These are phyloP conservation scores for Ustilago trichophora DNA, from an alignment of 1,284 basidiomycete species.

Conservation along the genomic window DNA sequence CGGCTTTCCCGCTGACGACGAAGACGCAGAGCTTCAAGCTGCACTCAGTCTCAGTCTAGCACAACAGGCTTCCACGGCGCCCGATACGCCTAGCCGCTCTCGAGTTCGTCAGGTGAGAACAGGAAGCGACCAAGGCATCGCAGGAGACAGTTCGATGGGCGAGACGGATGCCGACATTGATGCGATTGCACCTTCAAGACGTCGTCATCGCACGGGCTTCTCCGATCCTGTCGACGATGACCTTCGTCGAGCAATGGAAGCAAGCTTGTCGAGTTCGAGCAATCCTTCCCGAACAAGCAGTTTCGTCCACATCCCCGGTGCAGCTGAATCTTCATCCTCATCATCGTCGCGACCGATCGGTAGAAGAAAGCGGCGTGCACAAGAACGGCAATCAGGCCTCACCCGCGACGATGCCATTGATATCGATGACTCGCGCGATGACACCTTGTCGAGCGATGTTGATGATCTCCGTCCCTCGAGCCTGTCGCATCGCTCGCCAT, in stretches of 20 bases:
- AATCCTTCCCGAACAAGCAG: conserved; percentile 16
- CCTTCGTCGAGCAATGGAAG: conserved; percentile 45
- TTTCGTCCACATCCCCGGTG: background rate
- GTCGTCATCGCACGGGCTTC: conserved; percentile 20
- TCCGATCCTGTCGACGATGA: conserved; percentile 39
- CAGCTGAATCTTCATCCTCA: conserved; percentile 6
- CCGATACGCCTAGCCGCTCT: conserved; percentile 29
- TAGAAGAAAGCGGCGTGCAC: conserved; percentile 31
- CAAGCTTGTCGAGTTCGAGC: conserved; percentile 25
- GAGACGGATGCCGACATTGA: conserved; percentile 60
- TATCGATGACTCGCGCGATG: conserved; percentile 30
- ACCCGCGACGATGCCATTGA: conserved; percentile 43
- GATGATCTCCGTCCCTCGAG: conserved; percentile 22
- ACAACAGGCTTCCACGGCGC: conserved; percentile 7
- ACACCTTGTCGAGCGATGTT: conserved; percentile 15
- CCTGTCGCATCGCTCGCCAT: conserved; percentile 36
- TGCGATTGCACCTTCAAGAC: conserved; percentile 51
- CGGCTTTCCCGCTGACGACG: conserved; percentile 24
- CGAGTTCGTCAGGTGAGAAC: conserved; percentile 31
- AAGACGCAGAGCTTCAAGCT: conserved; percentile 53
- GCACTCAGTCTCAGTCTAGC: conserved; percentile 56
- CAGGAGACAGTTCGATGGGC: conserved; percentile 11
- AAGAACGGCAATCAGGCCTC: conserved; percentile 38
- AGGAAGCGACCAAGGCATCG: conserved; percentile 14
- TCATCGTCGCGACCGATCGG: conserved; percentile 29